Conservation (phyloP, 1,284 basidiomycete genomes). For the Ceratobasidium papillatum region DNA sequence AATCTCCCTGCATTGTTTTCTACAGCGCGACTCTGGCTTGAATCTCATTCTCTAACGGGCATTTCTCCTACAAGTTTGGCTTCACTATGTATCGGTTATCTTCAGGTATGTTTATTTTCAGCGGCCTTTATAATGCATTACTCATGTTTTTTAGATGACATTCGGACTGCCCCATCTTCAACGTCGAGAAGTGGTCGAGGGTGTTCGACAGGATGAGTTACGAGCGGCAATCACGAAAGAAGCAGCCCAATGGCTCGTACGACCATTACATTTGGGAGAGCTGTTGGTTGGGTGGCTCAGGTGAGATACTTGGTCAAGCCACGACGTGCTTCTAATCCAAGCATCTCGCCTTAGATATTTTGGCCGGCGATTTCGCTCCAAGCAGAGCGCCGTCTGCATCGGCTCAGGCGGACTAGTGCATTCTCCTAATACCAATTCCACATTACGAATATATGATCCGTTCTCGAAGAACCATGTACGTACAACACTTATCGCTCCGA, state of each 20-base stretch:
- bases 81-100: slow-evolving; percentile 31
- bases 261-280: slow-evolving; percentile 22
- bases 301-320: neutral
- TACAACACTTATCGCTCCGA: neutral
- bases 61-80: slow-evolving; percentile 27
- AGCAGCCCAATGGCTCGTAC: slow-evolving; percentile 18
- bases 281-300: slow-evolving; percentile 36
- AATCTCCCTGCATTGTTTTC: slow-evolving; percentile 28
- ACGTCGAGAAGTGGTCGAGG: slow-evolving; percentile 27
- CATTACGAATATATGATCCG: slow-evolving; percentile 23
- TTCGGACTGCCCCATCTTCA: slow-evolving; percentile 35
- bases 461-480: slow-evolving; percentile 25
- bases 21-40: slow-evolving; percentile 24
- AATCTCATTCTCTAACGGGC: slow-evolving; percentile 19
- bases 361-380: slow-evolving; percentile 31
- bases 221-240: slow-evolving; percentile 9
- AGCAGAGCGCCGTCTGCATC: slow-evolving; percentile 25
- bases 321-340: neutral
- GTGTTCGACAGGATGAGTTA: slow-evolving; percentile 22
- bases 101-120: slow-evolving; percentile 21
- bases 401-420: slow-evolving; percentile 12
- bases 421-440: slow-evolving; percentile 2
- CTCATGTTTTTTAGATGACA: slow-evolving; percentile 5
- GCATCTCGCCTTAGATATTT: slow-evolving; percentile 2
- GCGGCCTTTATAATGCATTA: neutral